Evolutionary conservation across 495 filamentous ascomycete genomes (phyloP), one percentile per base, ranked within the genome.

Genomic region (Trichocladium uniseriatum): DNA sequence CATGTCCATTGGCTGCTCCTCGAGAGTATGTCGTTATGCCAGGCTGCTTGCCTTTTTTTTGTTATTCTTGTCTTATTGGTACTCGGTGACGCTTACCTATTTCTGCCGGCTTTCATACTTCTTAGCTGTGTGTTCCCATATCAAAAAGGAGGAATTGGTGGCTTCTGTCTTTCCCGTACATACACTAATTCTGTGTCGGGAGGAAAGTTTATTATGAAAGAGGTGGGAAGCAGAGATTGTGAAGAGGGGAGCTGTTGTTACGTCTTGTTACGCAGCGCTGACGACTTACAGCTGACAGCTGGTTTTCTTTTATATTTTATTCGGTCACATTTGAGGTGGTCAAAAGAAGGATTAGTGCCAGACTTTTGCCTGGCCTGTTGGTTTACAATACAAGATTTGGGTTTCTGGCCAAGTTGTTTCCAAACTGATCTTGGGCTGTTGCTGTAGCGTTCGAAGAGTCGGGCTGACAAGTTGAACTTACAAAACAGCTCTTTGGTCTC

Each of bases 1-100:
- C 21, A 43, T 49, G 47, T 49, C 32, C 21, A 46, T 27, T 29
- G 44, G 32, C 38, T 20, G 49, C 37, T 42, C 21, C 6, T 38
- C 13, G 11, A n/a, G 27, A n/a, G 47, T 39, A 31, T 24, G 45
- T 16, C 38, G 3, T 40, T 22, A 49, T 31, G 47, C 32, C 39
- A 19, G 38, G 31, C 31, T 11, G 27, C 29, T 18, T 43, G 15
- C 7, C 10, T 37, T 8, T 29, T 18, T 37, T 9, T 39, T n/a
- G 1, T 38, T 10, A 32, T 27, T 27, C 24, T 27, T 27, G 24
- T 27, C 24, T 27, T 27, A 8, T 27, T 27, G 24, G n/a, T n/a
- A n/a, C n/a, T n/a, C n/a, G n/a, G n/a, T n/a, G n/a, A n/a, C n/a
- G n/a, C n/a, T 13, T 3, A 3, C 5, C n/a, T 35, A 35, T 35